Evolutionary conservation across 768 basidiomycete genomes (phyloP).

Genomic region (Boletus speciosus): DNA sequence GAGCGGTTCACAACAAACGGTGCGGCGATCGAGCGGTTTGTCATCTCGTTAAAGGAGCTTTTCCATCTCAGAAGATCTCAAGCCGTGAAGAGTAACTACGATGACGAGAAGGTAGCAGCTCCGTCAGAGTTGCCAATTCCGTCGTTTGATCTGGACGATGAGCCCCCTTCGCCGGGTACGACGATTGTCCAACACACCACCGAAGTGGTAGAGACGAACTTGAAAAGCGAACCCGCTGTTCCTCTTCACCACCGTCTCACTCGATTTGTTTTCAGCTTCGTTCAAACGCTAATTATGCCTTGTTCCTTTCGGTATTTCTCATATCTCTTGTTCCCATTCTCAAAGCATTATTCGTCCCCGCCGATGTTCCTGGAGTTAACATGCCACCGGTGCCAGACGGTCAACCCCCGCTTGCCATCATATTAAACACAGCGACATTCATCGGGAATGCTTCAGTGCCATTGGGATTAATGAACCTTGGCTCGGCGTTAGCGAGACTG

Average conservation of each 20-base stretch:
- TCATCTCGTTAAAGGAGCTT: not conserved
- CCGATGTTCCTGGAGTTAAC: conserved; percentile 36
- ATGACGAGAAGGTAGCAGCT: conserved; percentile 6
- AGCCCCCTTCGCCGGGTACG: not conserved
- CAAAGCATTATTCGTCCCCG: conserved; percentile 56
- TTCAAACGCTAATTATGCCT: conserved; percentile 43
- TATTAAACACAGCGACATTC: conserved; percentile 55
- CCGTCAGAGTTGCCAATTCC: not conserved
- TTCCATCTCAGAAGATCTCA: not conserved
- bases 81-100: not conserved
- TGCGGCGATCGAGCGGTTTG: conserved; percentile 8
- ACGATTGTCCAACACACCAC: conserved; percentile 4
- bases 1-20: conserved; percentile 40
- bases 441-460: conserved; percentile 64
- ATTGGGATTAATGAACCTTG: conserved; percentile 57
- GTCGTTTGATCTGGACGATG: not conserved
- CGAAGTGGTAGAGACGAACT: not conserved
- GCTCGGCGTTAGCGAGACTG: conserved; percentile 59
- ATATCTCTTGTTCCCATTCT: conserved; percentile 54
- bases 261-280: conserved; percentile 14
- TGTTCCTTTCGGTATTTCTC: conserved; percentile 50
- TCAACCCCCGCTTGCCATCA: conserved; percentile 59
- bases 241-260: conserved; percentile 7
- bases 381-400: conserved; percentile 61
- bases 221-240: not conserved